Conservation (phyloP, 345 rosid species). For the Eucalyptus tenuipes region DNA sequence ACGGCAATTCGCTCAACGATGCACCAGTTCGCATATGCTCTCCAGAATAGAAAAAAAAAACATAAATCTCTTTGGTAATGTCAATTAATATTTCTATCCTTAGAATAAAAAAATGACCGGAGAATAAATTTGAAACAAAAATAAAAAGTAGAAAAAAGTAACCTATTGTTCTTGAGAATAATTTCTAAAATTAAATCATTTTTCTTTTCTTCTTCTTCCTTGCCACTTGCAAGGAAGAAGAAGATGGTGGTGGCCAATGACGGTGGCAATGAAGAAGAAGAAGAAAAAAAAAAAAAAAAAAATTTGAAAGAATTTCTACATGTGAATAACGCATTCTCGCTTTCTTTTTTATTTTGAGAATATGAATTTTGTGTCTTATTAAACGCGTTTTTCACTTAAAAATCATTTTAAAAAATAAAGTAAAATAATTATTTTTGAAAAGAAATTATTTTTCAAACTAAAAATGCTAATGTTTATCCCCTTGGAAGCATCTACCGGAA, state of each 20-base stretch:
- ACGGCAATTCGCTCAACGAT: fast-evolving
- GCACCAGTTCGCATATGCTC: fast-evolving
- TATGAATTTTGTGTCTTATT: fast-evolving
- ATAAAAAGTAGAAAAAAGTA: fast-evolving
- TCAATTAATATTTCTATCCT: too few relatives aligned
- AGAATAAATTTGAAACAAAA: too few relatives aligned
- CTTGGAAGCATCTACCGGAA: background rate
- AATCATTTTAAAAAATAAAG: too few relatives aligned
- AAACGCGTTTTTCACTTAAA: fast-evolving
- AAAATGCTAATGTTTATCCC: background rate
- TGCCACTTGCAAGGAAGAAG: too few relatives aligned
- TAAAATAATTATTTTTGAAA: fast-evolving
- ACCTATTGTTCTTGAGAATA: fast-evolving
- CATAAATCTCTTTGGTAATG: fast-evolving
- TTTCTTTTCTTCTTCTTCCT: too few relatives aligned
- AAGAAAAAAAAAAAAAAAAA: too few relatives aligned
- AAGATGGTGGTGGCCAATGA: fast-evolving
- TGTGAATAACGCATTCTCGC: fast-evolving
- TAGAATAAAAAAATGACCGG: fast-evolving
- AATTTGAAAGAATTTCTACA: too few relatives aligned
- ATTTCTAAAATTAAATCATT: too few relatives aligned
- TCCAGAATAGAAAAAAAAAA: too few relatives aligned
- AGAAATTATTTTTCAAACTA: too few relatives aligned
- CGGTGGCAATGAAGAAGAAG: too few relatives aligned
- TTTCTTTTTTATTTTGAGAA: fast-evolving